Evolutionary conservation across 176 grass and related monocot species (phyloP).

Genomic region (Carex cristatella): DNA sequence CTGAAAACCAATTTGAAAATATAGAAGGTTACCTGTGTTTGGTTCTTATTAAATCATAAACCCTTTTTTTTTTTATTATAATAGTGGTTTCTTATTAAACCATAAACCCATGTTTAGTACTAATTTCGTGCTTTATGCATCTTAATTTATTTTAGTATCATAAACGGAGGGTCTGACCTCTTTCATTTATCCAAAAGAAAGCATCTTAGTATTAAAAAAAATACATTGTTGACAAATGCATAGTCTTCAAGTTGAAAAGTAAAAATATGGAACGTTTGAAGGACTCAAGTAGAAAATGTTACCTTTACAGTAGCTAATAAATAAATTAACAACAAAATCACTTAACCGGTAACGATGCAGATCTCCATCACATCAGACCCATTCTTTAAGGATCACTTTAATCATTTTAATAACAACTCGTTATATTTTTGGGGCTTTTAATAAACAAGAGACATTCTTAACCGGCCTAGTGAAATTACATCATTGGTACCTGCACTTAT

Average conservation of each 20-base stretch:
- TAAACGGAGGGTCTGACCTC: too few relatives aligned
- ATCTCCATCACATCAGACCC: background rate
- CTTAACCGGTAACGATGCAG: slow-evolving; percentile 15
- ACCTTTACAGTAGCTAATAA: background rate
- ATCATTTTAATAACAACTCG: background rate
- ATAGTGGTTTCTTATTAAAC: too few relatives aligned
- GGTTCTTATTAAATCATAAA: too few relatives aligned
- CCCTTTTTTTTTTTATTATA: too few relatives aligned
- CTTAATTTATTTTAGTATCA: too few relatives aligned
- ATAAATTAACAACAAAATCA: background rate
- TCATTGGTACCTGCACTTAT: background rate
- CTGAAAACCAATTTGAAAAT: too few relatives aligned
- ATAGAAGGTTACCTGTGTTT: too few relatives aligned
- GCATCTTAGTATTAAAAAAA: too few relatives aligned
- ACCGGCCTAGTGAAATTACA: background rate
- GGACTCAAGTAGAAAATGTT: background rate
- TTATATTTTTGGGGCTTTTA: background rate
- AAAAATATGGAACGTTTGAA: background rate
- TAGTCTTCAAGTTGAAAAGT: background rate
- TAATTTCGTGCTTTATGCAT: too few relatives aligned
- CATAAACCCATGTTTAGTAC: too few relatives aligned
- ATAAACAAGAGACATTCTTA: background rate
- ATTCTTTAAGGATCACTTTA: background rate
- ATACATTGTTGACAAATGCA: background rate
- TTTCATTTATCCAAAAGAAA: too few relatives aligned